These are phyloP conservation scores for Casuarina cunninghamiana DNA, from an alignment of 306 rosid species.

Conservation along the genomic window DNA sequence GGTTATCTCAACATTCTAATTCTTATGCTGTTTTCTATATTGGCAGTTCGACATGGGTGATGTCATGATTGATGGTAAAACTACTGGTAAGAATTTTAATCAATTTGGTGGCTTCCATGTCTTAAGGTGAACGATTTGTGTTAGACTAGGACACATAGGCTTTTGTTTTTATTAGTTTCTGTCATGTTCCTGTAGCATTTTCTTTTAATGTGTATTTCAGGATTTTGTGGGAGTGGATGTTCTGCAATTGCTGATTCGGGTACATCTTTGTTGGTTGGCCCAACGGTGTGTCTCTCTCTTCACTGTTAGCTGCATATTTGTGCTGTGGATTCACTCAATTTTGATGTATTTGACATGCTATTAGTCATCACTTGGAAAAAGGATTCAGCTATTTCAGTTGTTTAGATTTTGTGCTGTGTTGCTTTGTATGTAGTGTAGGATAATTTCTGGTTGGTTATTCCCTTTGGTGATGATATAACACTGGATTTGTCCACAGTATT, in stretches of 20 bases:
- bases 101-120: neutral
- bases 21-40: slow-evolving; percentile 5
- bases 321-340: neutral
- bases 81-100: slow-evolving; percentile 50
- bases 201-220: slow-evolving; percentile 37
- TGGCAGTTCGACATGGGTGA: slow-evolving; percentile 79
- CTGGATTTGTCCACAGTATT: neutral
- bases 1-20: slow-evolving; percentile 4
- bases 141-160: neutral
- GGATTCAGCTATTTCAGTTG: neutral
- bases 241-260: slow-evolving; percentile 87
- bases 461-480: neutral
- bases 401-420: neutral
- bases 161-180: neutral
- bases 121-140: neutral
- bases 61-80: slow-evolving; percentile 48
- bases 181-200: neutral
- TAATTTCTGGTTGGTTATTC: neutral
- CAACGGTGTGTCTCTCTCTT: slow-evolving; percentile 41
- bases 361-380: neutral
- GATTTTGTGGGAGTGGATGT: slow-evolving; percentile 71
- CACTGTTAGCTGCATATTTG: neutral
- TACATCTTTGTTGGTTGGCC: slow-evolving; percentile 83
- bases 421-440: neutral
- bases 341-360: neutral